phyloP scores from a whole-genome alignment of 176 grass and related monocot genomes.

The Chrysopogon serrulatus region DNA sequence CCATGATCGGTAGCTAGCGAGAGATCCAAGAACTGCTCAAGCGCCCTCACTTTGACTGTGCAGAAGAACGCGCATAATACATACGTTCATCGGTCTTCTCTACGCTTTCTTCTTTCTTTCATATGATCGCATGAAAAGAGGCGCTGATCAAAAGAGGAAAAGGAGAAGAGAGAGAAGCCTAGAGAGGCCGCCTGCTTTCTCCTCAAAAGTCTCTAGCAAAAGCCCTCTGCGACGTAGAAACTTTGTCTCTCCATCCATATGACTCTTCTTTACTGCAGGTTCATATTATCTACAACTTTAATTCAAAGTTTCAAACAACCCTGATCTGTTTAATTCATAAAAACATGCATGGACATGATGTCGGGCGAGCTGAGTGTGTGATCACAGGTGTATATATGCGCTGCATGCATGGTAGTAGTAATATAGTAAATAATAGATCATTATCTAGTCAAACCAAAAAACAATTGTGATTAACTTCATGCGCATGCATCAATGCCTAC shows the following conservation, averaged over 20 bases:
- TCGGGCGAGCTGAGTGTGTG: background rate
- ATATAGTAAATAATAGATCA: background rate
- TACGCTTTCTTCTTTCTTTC: slow-evolving; percentile 25
- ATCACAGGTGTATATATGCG: background rate
- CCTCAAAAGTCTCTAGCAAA: slow-evolving; percentile 45
- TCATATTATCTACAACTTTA: background rate
- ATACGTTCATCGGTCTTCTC: background rate
- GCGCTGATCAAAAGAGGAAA: slow-evolving; percentile 31
- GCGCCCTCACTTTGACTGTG: slow-evolving; percentile 13
- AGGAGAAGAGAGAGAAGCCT: background rate
- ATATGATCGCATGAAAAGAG: slow-evolving; percentile 40
- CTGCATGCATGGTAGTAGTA: background rate
- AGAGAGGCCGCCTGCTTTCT: background rate
- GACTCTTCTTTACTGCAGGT: slow-evolving; percentile 19
- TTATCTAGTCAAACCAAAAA: background rate
- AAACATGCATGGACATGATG: background rate
- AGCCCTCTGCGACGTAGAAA: slow-evolving; percentile 50
- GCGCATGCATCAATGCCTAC: background rate
- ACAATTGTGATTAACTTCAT: background rate
- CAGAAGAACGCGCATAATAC: slow-evolving; percentile 8
- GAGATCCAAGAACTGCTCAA: slow-evolving; percentile 41
- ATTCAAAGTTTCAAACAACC: background rate
- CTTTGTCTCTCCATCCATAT: slow-evolving; percentile 51
- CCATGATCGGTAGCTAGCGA: slow-evolving; percentile 30
- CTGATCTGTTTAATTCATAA: background rate